Conservation (phyloP, 1,139 yeast genomes). For the Pichia kudriavzevii region DNA sequence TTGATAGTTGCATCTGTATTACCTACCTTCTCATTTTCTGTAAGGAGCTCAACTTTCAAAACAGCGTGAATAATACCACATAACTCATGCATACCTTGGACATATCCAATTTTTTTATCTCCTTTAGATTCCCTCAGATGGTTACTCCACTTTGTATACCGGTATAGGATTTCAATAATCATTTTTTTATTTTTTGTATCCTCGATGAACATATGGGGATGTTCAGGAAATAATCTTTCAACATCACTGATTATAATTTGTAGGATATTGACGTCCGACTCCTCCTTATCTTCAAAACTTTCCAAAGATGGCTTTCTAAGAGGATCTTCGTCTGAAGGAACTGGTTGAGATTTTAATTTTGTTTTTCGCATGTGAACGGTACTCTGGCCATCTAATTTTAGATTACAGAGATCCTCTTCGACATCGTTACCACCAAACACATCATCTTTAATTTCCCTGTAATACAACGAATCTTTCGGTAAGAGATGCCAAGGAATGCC, state of each 20-base stretch:
- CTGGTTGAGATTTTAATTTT: not conserved
- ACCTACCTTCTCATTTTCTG: too few relatives aligned
- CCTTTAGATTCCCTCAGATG: constrained; percentile 32
- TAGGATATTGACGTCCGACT: constrained; percentile 28
- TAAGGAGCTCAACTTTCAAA: constrained; percentile 12
- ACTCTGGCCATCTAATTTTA: constrained; percentile 1
- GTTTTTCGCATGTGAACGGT: not conserved
- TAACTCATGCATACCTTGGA: constrained; percentile 67
- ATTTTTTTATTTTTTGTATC: constrained; percentile 32
- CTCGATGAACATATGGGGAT: constrained; percentile 44
- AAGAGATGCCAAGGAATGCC: constrained; percentile 17
- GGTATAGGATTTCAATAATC: constrained; percentile 45
- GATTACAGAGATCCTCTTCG: constrained; percentile 10
- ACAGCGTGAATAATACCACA: constrained; percentile 48
- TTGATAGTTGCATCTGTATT: too few relatives aligned
- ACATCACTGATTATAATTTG: constrained; percentile 56
- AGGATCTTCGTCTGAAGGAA: constrained; percentile 5
- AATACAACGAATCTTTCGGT: constrained; percentile 12
- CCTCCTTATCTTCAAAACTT: constrained; percentile 1
- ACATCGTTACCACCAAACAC: constrained; percentile 2
- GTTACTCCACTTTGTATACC: constrained; percentile 36
- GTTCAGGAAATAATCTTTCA: constrained; percentile 50
- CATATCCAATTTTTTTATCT: constrained; percentile 36
- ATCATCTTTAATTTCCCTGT: constrained; percentile 1
- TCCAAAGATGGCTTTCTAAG: constrained; percentile 1